These are phyloP conservation scores for Dothistroma septosporum DNA, from an alignment of 2,329 filamentous ascomycete species.

Conservation along the genomic window DNA sequence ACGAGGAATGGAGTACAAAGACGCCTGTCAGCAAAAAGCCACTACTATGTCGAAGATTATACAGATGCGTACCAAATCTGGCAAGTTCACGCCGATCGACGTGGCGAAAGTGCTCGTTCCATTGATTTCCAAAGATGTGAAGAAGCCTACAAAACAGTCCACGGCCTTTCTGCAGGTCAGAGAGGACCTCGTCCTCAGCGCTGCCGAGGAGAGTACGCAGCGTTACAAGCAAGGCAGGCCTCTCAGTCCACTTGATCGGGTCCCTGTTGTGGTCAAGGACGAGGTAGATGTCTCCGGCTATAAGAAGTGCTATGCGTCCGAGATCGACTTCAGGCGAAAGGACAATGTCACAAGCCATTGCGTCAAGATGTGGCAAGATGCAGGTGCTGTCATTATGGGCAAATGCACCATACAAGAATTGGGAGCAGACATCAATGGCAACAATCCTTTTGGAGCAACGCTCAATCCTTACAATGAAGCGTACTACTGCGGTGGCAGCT, in stretches of 20 bases:
- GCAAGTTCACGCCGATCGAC: conserved; percentile 65
- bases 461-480: conserved; percentile 70
- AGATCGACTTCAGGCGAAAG: conserved; percentile 52
- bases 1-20: conserved; percentile 22
- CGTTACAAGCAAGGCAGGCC: conserved; percentile 65
- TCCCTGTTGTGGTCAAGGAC: conserved; percentile 81
- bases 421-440: conserved; percentile 69
- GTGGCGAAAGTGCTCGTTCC: conserved; percentile 69
- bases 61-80: conserved; percentile 68
- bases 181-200: conserved; percentile 58
- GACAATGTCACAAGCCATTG: conserved; percentile 49
- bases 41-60: conserved; percentile 66
- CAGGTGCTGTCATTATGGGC: conserved; percentile 69
- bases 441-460: conserved; percentile 74
- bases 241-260: conserved; percentile 69
- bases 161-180: conserved; percentile 69
- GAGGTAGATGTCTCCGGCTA: conserved; percentile 71
- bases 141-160: conserved; percentile 58
- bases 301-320: conserved; percentile 61
- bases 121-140: conserved; percentile 59
- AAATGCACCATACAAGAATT: conserved; percentile 79
- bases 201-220: conserved; percentile 68
- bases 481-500: conserved; percentile 79
- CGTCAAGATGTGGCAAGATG: conserved; percentile 65
- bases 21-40: conserved; percentile 18